A percentile compares a stretch with the other conserved stretches of the same genome.
Conservation (phyloP, 805 yeast genomes). For the Groenewaldozyma tartarivorans region DNA sequence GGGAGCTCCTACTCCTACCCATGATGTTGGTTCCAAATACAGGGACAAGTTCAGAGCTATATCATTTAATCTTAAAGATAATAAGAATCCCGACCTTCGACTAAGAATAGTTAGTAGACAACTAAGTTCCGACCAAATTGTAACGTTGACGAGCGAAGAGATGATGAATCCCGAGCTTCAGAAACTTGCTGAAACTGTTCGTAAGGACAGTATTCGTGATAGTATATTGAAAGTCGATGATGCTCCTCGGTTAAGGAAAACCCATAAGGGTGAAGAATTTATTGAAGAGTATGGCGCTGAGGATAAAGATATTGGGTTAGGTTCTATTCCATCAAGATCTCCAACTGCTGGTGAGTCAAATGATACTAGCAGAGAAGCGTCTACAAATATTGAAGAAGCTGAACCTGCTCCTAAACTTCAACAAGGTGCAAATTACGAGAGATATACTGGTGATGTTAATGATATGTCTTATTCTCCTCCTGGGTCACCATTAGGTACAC, state of each 20-base stretch:
- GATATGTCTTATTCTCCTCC: slow-evolving; percentile 11
- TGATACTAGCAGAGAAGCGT: neutral
- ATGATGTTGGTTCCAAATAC: slow-evolving; percentile 38
- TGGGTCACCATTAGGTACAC: slow-evolving; percentile 8
- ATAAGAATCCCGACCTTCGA: slow-evolving; percentile 48
- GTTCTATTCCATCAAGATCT: neutral
- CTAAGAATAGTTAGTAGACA: slow-evolving; percentile 45
- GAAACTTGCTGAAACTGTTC: slow-evolving; percentile 59
- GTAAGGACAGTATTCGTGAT: slow-evolving; percentile 57
- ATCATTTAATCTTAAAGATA: slow-evolving; percentile 47
- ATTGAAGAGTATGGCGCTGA: slow-evolving; percentile 34
- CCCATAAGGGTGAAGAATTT: slow-evolving; percentile 85
- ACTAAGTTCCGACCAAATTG: slow-evolving; percentile 49
- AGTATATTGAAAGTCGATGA: slow-evolving; percentile 53
- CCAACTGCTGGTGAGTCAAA: neutral
- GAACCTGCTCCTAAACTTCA: slow-evolving; percentile 2
- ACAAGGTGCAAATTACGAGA: slow-evolving; percentile 6
- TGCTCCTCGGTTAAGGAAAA: slow-evolving; percentile 60
- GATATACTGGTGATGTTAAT: slow-evolving; percentile 11
- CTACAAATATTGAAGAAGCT: slow-evolving; percentile 9
- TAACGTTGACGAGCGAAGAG: slow-evolving; percentile 60
- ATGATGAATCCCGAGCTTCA: slow-evolving; percentile 68
- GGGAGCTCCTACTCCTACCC: slow-evolving; percentile 6
- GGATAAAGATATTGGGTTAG: too few relatives aligned
- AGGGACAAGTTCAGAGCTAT: slow-evolving; percentile 61